These are phyloP conservation scores for Debaryomycetaceae sp. DNA, from an alignment of 1,139 yeast genomes.

Conservation along the genomic window DNA sequence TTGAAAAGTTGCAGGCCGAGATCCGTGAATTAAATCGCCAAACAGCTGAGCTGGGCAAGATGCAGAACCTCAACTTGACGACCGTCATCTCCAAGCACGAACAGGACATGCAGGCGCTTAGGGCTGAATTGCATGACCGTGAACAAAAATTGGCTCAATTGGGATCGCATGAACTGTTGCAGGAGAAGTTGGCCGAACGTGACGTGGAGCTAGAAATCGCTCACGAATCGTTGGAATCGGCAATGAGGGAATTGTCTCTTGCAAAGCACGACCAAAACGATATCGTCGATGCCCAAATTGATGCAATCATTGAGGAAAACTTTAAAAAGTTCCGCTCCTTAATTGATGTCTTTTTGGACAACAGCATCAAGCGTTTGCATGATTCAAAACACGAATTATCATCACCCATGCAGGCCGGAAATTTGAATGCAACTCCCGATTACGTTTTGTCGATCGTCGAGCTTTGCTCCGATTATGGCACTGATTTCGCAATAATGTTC, in stretches of 20 bases:
- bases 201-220: constrained; percentile 75
- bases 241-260: constrained; percentile 49
- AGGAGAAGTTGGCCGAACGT: constrained; percentile 47
- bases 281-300: constrained; percentile 50
- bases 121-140: constrained; percentile 20
- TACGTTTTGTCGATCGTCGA: constrained; percentile 63
- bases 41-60: constrained; percentile 52
- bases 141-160: constrained; percentile 6
- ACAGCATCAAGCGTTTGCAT: constrained; percentile 65
- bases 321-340: constrained; percentile 42
- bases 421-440: constrained; percentile 66
- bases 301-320: constrained; percentile 40
- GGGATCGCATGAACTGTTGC: constrained; percentile 16
- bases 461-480: constrained; percentile 59
- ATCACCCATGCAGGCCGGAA: constrained; percentile 79
- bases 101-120: constrained; percentile 36
- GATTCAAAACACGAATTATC: constrained; percentile 63
- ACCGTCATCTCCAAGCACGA: constrained; percentile 55
- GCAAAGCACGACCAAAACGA: constrained; percentile 45
- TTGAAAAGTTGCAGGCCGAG: constrained; percentile 58
- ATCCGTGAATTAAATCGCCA: constrained; percentile 52
- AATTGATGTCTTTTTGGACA: constrained; percentile 61
- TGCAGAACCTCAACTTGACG: constrained; percentile 57
- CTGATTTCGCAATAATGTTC: constrained; percentile 74
- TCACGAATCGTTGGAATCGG: constrained; percentile 70